Evolutionary conservation across 2,329 filamentous ascomycete species (phyloP), one percentile per base, ranked within the genome.

Genomic region (Venturia nashicola): DNA sequence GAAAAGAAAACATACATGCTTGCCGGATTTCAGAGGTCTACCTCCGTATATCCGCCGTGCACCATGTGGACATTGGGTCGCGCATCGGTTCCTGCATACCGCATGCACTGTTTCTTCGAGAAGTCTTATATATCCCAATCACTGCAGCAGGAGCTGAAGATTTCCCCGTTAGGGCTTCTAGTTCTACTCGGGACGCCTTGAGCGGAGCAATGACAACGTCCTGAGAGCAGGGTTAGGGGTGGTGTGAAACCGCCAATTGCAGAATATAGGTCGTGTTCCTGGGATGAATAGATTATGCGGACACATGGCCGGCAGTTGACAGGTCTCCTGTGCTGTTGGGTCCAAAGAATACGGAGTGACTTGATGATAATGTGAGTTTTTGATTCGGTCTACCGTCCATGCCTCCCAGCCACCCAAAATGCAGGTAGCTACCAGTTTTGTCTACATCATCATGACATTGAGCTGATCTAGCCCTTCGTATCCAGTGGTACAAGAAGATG

Each of bases 311-410:
- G 51, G 32, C 32, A 16, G 7, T 6, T 57, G 51, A 36, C 51
- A 57, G 51, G 51, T 57, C 27, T 57, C 51, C 51, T 27, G 32
- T 18, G 23, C 51, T 36, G 51, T 36, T 57, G 51, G 51, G 27
- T 57, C 44, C 32, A 23, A 32, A 54, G 5, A 11, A 7, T 54
- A 54, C 51, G 51, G 16, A 36, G 51, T 36, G 51, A 34, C 14
- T 36, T 57, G 20, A 14, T 23, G 48, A 7, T n/a, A 51, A 57
- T 57, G 51, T 57, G 51, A 57, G 39, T 23, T 60, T 34, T 60
- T 60, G 59, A 60, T 60, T 60, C 59, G 59, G 59, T 60, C 59
- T 60, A 60, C 59, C 59, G 59, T 43, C 6, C 59, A n/a, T 57
- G 3, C 16, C 32, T 51, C 20, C 51, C 51, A 34, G 51, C 51